Evolutionary conservation across 768 basidiomycete genomes (phyloP).

Genomic region (Suillus bovinus): DNA sequence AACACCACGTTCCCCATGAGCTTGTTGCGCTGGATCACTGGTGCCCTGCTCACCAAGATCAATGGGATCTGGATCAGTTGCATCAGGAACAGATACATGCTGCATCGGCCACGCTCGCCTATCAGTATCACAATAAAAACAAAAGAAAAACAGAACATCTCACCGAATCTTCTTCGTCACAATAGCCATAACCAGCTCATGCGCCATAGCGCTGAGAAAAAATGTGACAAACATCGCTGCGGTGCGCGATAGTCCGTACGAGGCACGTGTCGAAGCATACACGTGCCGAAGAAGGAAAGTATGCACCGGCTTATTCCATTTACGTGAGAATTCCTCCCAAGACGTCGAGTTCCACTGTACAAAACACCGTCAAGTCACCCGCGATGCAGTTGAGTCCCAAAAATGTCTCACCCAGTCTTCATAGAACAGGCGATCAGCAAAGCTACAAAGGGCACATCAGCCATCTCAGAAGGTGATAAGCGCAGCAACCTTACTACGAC

Average conservation of each 20-base stretch:
- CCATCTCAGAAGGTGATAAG: neutral
- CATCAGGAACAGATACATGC: slow-evolving; percentile 84
- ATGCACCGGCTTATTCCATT: slow-evolving; percentile 98
- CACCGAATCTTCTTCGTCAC: slow-evolving; percentile 91
- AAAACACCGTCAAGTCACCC: slow-evolving; percentile 3
- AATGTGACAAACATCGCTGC: slow-evolving; percentile 95
- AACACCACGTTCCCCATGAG: slow-evolving; percentile 85
- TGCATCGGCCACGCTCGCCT: slow-evolving; percentile 22
- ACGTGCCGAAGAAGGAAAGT: slow-evolving; percentile 93
- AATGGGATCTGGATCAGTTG: slow-evolving; percentile 91
- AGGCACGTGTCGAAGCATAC: slow-evolving; percentile 83
- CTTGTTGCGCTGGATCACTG: slow-evolving; percentile 78
- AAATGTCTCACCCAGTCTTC: slow-evolving; percentile 79
- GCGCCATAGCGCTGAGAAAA: slow-evolving; percentile 82
- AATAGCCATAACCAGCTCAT: slow-evolving; percentile 96
- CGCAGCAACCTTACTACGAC: slow-evolving; percentile 60
- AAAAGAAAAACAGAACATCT: slow-evolving; percentile 19
- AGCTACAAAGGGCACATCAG: slow-evolving; percentile 45
- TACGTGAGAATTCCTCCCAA: slow-evolving; percentile 96
- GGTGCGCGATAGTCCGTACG: slow-evolving; percentile 70
- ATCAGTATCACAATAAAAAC: neutral
- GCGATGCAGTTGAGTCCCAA: neutral
- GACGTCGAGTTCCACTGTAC: slow-evolving; percentile 94
- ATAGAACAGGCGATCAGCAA: slow-evolving; percentile 97
- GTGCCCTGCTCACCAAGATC: slow-evolving; percentile 77